Evolutionary conservation across 768 basidiomycete species (phyloP).

Genomic region (Mycena rebaudengoi): DNA sequence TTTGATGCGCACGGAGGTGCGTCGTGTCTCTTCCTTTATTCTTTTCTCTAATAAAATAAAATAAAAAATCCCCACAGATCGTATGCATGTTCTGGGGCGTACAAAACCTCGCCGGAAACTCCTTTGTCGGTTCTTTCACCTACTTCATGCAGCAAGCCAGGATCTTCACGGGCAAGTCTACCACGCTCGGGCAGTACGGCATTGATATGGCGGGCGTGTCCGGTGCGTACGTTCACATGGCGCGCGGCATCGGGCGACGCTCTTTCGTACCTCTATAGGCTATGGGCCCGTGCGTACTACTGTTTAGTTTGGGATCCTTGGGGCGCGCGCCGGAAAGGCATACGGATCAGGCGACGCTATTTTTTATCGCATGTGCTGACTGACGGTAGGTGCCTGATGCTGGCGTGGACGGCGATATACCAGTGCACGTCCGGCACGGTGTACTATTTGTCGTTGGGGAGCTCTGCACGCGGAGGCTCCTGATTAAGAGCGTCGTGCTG

Average conservation of each 20-base stretch:
- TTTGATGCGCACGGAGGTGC: conserved; percentile 28
- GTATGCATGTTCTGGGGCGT: conserved; percentile 31
- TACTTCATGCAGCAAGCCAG: conserved; percentile 48
- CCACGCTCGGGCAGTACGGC: conserved; percentile 32
- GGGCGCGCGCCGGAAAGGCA: conserved; percentile 17
- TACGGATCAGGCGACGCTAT: too few species aligned
- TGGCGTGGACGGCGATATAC: conserved; percentile 28
- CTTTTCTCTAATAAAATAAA: background rate
- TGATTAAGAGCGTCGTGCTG: conserved; percentile 27
- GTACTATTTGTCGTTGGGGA: conserved; percentile 29
- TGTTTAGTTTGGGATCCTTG: conserved; percentile 23
- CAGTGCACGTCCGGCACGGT: conserved; percentile 30
- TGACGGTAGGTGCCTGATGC: conserved; percentile 28
- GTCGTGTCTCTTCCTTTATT: background rate
- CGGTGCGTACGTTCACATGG: conserved; percentile 30
- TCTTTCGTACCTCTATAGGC: conserved; percentile 27
- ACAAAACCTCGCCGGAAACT: conserved; percentile 28
- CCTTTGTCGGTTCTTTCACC: conserved; percentile 29
- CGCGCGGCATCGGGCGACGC: conserved; percentile 22
- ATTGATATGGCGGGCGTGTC: conserved; percentile 29
- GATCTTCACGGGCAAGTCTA: conserved; percentile 35
- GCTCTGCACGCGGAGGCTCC: conserved; percentile 22
- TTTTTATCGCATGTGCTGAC: too few species aligned
- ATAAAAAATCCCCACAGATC: too few species aligned
- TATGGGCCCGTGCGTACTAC: conserved; percentile 24